Conservation (phyloP, 495 filamentous ascomycete species). For the Cenococcum geophilum region DNA sequence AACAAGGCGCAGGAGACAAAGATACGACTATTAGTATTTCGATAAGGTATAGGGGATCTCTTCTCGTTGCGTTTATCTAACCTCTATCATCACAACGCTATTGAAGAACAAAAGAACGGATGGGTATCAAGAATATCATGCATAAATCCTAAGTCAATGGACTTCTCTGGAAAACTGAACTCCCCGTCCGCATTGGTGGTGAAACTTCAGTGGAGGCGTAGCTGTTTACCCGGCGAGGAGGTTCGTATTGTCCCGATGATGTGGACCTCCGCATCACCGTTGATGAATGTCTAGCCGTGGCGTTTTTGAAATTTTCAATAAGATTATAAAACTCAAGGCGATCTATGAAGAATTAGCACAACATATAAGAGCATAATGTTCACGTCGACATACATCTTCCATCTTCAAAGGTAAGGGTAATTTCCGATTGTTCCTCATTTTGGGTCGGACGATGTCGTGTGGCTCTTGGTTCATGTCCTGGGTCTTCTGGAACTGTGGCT, state of each 20-base stretch:
- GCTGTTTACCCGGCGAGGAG: neutral
- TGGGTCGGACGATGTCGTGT: slow-evolving; percentile 1
- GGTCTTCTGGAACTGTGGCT: slow-evolving; percentile 4
- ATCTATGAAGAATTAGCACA: neutral
- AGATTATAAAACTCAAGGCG: slow-evolving; percentile 16
- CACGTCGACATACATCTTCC: neutral
- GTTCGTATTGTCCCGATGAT: neutral
- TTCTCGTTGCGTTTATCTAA: too few species aligned
- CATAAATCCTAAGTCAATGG: too few species aligned
- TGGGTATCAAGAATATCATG: too few species aligned
- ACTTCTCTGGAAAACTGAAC: too few species aligned
- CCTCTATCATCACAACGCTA: too few species aligned
- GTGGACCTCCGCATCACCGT: neutral
- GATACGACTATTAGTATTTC: too few species aligned
- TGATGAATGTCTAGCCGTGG: neutral
- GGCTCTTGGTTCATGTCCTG: neutral
- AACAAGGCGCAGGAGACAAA: too few species aligned
- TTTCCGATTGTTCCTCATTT: slow-evolving; percentile 5
- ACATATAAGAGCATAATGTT: neutral
- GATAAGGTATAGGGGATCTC: too few species aligned
- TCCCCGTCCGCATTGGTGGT: neutral
- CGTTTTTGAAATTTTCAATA: slow-evolving; percentile 13
- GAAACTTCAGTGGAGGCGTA: neutral
- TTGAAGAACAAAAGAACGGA: too few species aligned
- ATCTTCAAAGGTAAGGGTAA: slow-evolving; percentile 15